Conservation (phyloP, 1,284 basidiomycete genomes). For the Pseudozyma sp. region DNA sequence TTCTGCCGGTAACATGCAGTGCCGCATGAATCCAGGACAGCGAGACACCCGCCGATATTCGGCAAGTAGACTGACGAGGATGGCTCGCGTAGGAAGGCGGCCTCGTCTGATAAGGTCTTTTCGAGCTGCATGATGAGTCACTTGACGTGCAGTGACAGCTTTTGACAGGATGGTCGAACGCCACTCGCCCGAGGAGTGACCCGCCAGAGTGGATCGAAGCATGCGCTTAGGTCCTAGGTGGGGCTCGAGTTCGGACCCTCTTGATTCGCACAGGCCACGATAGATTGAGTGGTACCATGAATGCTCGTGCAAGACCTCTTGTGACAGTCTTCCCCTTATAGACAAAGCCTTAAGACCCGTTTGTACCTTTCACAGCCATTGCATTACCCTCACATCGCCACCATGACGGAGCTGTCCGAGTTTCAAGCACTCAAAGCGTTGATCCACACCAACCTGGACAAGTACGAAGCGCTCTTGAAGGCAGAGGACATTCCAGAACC, state of each 20-base stretch:
- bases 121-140: slow-evolving; percentile 7
- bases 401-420: slow-evolving; percentile 20
- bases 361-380: too few species aligned
- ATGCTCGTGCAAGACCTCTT: too few species aligned
- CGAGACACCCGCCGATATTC: neutral
- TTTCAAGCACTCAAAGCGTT: slow-evolving; percentile 35
- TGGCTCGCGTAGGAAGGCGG: too few species aligned
- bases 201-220: too few species aligned
- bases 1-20: neutral
- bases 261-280: too few species aligned
- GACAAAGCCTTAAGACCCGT: too few species aligned
- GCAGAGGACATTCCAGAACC: slow-evolving; percentile 15
- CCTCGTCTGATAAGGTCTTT: too few species aligned
- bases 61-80: neutral
- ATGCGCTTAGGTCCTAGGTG: too few species aligned
- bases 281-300: too few species aligned
- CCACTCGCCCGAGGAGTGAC: neutral
- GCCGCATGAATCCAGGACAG: neutral
- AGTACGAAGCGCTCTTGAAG: slow-evolving; percentile 19
- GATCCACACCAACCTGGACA: slow-evolving; percentile 25
- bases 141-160: slow-evolving; percentile 2
- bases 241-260: too few species aligned
- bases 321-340: too few species aligned
- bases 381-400: neutral
- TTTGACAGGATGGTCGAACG: neutral